Conservation (phyloP, 371 early-diverging fungal species). For the Haplosporangium sp. region DNA sequence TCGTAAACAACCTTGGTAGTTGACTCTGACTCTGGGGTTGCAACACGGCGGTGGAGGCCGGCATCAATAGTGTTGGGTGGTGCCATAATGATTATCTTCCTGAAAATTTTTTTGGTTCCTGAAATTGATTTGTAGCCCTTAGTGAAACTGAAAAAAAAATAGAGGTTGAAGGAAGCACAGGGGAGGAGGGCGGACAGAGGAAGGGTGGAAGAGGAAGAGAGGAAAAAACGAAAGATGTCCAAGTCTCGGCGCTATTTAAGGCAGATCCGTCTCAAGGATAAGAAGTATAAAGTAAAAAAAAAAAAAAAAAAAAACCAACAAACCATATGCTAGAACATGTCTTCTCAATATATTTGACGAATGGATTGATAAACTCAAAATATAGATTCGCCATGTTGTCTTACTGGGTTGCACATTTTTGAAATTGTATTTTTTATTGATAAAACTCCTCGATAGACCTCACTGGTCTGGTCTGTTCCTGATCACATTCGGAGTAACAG, state of each 20-base stretch:
- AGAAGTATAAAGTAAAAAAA: neutral
- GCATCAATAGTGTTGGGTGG: slow-evolving; percentile 56
- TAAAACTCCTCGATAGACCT: no score
- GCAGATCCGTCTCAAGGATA: neutral
- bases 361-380: slow-evolving; percentile 12
- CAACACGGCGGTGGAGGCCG: slow-evolving; percentile 47
- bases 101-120: slow-evolving; percentile 22
- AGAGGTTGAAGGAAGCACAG: neutral
- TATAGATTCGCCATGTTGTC: no score
- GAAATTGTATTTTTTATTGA: no score
- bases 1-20: slow-evolving; percentile 43
- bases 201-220: slow-evolving; percentile 5
- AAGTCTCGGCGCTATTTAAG: slow-evolving; percentile 9
- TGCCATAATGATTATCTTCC: slow-evolving; percentile 28
- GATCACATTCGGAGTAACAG: no score
- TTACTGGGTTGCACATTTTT: no score
- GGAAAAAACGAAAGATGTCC: slow-evolving; percentile 2
- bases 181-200: slow-evolving; percentile 8
- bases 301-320: neutral
- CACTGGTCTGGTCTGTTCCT: no score
- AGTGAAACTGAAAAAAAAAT: neutral
- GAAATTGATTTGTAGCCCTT: neutral
- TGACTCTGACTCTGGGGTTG: slow-evolving; percentile 5
- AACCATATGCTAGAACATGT: neutral
- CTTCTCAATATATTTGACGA: neutral